Conservation (phyloP, 352 stramenopile species). For the Peronospora farinosa region DNA sequence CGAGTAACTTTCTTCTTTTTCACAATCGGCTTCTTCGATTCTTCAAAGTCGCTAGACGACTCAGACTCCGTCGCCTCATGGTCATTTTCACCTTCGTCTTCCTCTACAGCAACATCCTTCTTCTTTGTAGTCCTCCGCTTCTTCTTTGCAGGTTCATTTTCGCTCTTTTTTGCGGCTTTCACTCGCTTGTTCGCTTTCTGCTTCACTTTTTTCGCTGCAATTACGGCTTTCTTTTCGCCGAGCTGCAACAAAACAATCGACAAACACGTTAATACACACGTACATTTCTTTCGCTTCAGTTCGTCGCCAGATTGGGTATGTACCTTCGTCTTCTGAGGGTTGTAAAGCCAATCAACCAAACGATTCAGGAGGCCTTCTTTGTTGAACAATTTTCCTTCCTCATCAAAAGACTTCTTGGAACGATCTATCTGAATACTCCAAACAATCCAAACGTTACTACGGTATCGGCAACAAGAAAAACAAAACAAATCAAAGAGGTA, state of each 20-base stretch:
- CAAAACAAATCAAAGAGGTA: neutral
- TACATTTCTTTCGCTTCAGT: neutral
- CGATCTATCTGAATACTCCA: conserved; percentile 51
- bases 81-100: conserved; percentile 38
- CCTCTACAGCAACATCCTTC: conserved; percentile 18
- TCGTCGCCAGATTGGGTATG: neutral
- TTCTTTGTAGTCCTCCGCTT: conserved; percentile 42
- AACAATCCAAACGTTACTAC: conserved; percentile 5
- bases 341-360: conserved; percentile 68
- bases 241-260: conserved; percentile 12
- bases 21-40: conserved; percentile 24
- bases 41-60: conserved; percentile 69
- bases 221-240: conserved; percentile 28
- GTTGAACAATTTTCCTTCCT: conserved; percentile 41
- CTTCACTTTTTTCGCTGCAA: conserved; percentile 28
- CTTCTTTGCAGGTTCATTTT: conserved; percentile 28
- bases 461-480: neutral
- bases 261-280: conserved; percentile 5
- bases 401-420: conserved; percentile 81
- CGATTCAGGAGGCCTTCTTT: conserved; percentile 66
- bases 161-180: conserved; percentile 5
- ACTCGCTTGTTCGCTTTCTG: conserved; percentile 39
- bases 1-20: conserved; percentile 36
- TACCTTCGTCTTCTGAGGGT: conserved; percentile 56
- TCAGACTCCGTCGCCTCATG: conserved; percentile 48